phyloP scores from a whole-genome alignment of 2,329 filamentous ascomycete genomes.

The Cordyceps cicadae region DNA sequence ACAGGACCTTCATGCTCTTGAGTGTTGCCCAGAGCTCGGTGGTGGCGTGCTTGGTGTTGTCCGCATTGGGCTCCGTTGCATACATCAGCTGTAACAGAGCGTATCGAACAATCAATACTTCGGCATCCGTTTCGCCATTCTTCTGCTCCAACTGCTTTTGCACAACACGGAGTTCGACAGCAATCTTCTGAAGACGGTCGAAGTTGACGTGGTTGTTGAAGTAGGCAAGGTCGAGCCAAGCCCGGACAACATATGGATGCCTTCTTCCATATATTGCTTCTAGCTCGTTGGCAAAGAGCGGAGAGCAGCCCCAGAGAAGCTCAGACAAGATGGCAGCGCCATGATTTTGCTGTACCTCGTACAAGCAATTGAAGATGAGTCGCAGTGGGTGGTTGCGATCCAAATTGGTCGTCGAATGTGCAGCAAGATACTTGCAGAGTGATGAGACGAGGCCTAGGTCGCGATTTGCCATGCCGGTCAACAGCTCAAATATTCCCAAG shows the following conservation, averaged over 20 bases:
- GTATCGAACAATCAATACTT: conserved; percentile 32
- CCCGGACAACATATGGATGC: conserved; percentile 35
- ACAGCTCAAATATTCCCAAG: conserved; percentile 34
- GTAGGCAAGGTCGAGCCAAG: conserved; percentile 34
- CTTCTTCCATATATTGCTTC: conserved; percentile 35
- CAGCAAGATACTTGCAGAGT: conserved; percentile 36
- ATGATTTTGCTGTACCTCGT: conserved; percentile 38
- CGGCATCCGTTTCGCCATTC: conserved; percentile 24
- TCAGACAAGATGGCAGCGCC: conserved; percentile 35
- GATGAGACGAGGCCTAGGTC: conserved; percentile 38
- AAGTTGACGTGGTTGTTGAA: conserved; percentile 30
- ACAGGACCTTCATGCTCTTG: conserved; percentile 27
- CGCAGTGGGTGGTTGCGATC: conserved; percentile 35
- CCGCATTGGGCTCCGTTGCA: conserved; percentile 25
- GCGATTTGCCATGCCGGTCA: conserved; percentile 36
- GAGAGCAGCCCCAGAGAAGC: conserved; percentile 33
- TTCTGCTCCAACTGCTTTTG: conserved; percentile 29
- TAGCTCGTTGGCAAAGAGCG: conserved; percentile 35
- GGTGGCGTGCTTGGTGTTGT: conserved; percentile 27
- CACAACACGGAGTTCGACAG: conserved; percentile 28
- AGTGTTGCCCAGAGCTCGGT: conserved; percentile 31
- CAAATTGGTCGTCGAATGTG: conserved; percentile 35
- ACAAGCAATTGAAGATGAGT: conserved; percentile 34
- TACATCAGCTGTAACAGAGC: conserved; percentile 33
- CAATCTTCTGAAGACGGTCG: conserved; percentile 30